Percentiles rank a stretch among this genome's conserved stretches.
phyloP scores from a whole-genome alignment of 2,329 filamentous ascomycete species.

The Ascochyta koolunga region DNA sequence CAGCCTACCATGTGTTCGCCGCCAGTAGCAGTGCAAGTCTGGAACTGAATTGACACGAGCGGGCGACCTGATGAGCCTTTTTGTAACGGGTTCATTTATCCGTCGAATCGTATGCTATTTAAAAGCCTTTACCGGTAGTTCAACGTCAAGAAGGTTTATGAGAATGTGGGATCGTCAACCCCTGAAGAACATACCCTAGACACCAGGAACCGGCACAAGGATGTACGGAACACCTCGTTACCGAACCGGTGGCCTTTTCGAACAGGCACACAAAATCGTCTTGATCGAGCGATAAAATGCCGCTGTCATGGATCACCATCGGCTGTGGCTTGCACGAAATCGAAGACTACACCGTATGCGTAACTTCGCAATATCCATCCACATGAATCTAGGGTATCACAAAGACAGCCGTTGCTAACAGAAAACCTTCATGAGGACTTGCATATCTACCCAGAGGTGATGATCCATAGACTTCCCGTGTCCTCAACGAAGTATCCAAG shows the following conservation, averaged over 20 bases:
- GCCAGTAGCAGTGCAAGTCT: neutral
- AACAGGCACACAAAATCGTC: neutral
- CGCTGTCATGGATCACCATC: neutral
- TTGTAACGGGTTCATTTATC: neutral
- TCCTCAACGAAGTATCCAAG: neutral
- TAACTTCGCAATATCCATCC: neutral
- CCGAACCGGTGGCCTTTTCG: neutral
- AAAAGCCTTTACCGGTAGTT: no score
- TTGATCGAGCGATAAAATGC: neutral
- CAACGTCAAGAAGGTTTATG: neutral
- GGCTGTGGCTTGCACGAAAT: conserved; percentile 1
- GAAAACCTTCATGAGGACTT: neutral
- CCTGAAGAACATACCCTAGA: neutral
- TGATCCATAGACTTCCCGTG: neutral
- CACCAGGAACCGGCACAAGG: neutral
- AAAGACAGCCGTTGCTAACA: neutral
- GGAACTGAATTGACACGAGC: neutral
- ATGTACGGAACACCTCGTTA: neutral
- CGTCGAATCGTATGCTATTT: neutral
- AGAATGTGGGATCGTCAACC: neutral
- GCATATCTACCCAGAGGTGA: neutral
- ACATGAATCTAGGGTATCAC: neutral
- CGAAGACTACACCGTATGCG: neutral
- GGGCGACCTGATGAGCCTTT: neutral
- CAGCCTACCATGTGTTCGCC: neutral